Evolutionary conservation across 305 asterid genomes (phyloP).

Genomic region (Fraxinus angustifolia): DNA sequence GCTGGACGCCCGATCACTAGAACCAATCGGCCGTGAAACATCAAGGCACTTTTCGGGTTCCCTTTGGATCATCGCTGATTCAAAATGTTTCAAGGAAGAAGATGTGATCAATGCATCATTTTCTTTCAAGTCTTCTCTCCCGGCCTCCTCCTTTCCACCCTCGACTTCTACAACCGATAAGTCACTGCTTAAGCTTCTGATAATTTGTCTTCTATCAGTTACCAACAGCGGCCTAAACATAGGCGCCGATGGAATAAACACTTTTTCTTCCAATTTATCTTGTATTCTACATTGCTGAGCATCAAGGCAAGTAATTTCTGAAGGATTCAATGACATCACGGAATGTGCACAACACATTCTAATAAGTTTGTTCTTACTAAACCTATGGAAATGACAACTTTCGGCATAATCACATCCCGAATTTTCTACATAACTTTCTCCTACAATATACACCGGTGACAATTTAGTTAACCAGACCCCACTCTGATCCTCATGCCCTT

Average conservation of each 20-base stretch:
- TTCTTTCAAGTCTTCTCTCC: slow-evolving; percentile 3
- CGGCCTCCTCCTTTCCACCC: slow-evolving; percentile 20
- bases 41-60: background rate
- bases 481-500: slow-evolving; percentile 18
- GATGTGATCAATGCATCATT: background rate
- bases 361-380: slow-evolving; percentile 26
- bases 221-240: slow-evolving; percentile 36
- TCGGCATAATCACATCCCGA: slow-evolving; percentile 24
- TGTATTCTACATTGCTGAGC: slow-evolving; percentile 18
- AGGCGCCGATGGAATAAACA: slow-evolving; percentile 23
- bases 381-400: slow-evolving; percentile 16
- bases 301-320: slow-evolving; percentile 23
- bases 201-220: slow-evolving; percentile 25
- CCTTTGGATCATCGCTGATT: slow-evolving; percentile 19
- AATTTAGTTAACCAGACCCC: slow-evolving; percentile 9
- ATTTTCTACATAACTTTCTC: slow-evolving; percentile 3
- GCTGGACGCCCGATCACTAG: slow-evolving; percentile 7
- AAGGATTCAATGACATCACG: no score
- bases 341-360: slow-evolving; percentile 14
- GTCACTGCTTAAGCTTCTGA: slow-evolving; percentile 18
- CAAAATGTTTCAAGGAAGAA: slow-evolving; percentile 17
- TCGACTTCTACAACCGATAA: slow-evolving; percentile 22
- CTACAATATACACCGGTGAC: background rate
- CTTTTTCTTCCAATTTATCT: slow-evolving; percentile 26
- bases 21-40: slow-evolving; percentile 1